A percentile compares a stretch with the other conserved stretches of the same genome.
Evolutionary conservation across 1,139 yeast genomes (phyloP).

Genomic region (Candida mesenterica): DNA sequence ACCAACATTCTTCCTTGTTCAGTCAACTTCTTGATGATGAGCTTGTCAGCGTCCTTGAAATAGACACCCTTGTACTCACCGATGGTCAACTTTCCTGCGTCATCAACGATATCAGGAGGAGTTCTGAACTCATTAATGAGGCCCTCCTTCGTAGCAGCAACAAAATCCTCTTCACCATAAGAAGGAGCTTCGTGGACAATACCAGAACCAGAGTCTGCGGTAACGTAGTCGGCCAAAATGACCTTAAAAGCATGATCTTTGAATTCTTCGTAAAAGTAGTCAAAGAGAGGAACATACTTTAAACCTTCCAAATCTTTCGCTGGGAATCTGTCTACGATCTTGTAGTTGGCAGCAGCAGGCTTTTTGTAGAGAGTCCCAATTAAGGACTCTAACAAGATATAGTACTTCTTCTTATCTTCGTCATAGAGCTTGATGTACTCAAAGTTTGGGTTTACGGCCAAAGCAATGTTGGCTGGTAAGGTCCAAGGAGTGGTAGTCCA

Average conservation of each 20-base stretch:
- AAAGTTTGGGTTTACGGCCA: slow-evolving; percentile 87
- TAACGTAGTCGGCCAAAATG: slow-evolving; percentile 77
- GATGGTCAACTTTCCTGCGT: slow-evolving; percentile 84
- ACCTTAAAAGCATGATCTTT: slow-evolving; percentile 80
- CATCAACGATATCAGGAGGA: slow-evolving; percentile 96
- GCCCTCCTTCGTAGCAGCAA: slow-evolving; percentile 73
- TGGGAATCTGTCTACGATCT: slow-evolving; percentile 71
- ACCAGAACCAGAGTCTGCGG: slow-evolving; percentile 98
- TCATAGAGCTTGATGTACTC: slow-evolving; percentile 92
- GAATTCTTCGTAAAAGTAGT: slow-evolving; percentile 74
- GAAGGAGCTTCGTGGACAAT: slow-evolving; percentile 98
- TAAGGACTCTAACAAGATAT: slow-evolving; percentile 78
- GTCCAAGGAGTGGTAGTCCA: slow-evolving; percentile 99
- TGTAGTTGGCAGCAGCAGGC: slow-evolving; percentile 86
- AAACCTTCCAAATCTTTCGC: slow-evolving; percentile 81
- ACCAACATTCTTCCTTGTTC: slow-evolving; percentile 73
- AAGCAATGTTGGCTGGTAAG: slow-evolving; percentile 86
- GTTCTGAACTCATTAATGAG: slow-evolving; percentile 63
- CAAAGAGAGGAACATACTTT: slow-evolving; percentile 79
- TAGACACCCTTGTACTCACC: slow-evolving; percentile 76
- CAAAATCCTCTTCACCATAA: slow-evolving; percentile 98
- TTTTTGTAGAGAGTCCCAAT: slow-evolving; percentile 85
- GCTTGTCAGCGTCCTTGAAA: slow-evolving; percentile 94
- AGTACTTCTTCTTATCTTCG: slow-evolving; percentile 78
- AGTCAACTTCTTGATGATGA: slow-evolving; percentile 80